Percentiles rank a stretch among this genome's conserved stretches.
Conservation (phyloP, 371 early-diverging fungal species). For the Mortierella sp. region DNA sequence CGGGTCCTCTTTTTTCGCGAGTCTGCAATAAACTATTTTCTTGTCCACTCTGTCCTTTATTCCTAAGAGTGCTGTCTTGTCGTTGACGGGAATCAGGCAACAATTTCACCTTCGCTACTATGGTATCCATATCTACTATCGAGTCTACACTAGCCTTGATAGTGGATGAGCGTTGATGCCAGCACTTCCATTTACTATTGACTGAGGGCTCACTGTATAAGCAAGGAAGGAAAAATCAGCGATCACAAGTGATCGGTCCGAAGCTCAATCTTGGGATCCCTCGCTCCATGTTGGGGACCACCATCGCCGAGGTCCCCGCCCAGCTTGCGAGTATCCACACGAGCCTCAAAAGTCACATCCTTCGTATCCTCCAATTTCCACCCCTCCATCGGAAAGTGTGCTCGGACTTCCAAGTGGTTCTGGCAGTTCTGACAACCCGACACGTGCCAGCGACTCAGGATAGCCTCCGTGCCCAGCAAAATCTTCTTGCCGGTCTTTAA, state of each 20-base stretch:
- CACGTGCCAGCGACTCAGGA: slow-evolving; percentile 8
- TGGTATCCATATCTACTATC: too few species aligned
- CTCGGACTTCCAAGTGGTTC: slow-evolving; percentile 7
- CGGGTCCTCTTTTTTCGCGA: too few species aligned
- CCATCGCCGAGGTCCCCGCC: not conserved
- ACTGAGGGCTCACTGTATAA: too few species aligned
- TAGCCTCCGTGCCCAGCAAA: slow-evolving; percentile 4
- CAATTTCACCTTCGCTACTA: too few species aligned
- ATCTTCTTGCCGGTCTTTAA: not conserved
- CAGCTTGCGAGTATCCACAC: not conserved
- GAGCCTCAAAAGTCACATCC: not conserved
- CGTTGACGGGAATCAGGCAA: too few species aligned
- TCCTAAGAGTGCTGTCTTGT: too few species aligned
- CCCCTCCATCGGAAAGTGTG: slow-evolving; percentile 3
- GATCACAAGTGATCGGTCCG: not conserved
- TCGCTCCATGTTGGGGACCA: not conserved
- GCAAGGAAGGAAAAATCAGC: not conserved
- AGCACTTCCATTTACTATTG: too few species aligned
- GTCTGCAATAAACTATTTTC: too few species aligned
- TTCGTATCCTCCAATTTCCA: not conserved
- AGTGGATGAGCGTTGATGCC: too few species aligned
- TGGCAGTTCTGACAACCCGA: slow-evolving; percentile 5
- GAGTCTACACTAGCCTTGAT: too few species aligned
- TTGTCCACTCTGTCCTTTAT: too few species aligned
- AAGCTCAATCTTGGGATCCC: not conserved